Percentiles rank a stretch among this genome's conserved stretches.
phyloP scores from a whole-genome alignment of 2,329 filamentous ascomycete genomes.

The Botrytis hyacinthi region DNA sequence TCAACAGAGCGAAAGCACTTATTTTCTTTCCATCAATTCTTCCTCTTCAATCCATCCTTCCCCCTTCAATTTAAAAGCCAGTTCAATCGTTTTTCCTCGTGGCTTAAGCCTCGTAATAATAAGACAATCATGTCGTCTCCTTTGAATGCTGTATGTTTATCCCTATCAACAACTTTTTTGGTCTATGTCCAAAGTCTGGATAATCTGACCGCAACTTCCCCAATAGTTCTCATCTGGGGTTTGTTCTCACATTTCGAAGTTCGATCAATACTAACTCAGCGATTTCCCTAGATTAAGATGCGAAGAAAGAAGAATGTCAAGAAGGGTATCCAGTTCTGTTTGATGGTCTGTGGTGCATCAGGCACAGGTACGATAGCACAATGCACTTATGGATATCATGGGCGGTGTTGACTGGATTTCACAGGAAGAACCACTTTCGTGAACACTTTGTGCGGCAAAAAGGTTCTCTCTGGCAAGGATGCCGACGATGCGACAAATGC shows the following conservation, averaged over 20 bases:
- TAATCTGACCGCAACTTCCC: constrained; percentile 34
- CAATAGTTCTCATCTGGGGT: constrained; percentile 34
- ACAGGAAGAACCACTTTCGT: constrained; percentile 96
- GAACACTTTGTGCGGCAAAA: constrained; percentile 97
- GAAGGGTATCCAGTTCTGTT: constrained; percentile 92
- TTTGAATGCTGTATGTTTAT: constrained; percentile 50
- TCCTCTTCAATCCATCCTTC: background rate
- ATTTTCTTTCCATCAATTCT: constrained; percentile 15
- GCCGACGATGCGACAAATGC: constrained; percentile 85
- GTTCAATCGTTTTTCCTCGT: constrained; percentile 9
- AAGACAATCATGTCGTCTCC: constrained; percentile 49
- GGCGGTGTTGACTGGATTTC: constrained; percentile 27
- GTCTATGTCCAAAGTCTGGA: constrained; percentile 33
- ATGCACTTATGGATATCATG: background rate
- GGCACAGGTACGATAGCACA: constrained; percentile 73
- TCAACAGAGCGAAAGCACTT: constrained; percentile 5
- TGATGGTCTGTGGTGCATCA: constrained; percentile 99
- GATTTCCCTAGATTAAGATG: constrained; percentile 74
- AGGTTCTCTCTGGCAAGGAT: constrained; percentile 87
- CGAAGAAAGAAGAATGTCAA: constrained; percentile 99
- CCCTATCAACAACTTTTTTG: constrained; percentile 21
- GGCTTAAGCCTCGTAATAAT: constrained; percentile 19
- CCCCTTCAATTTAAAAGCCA: background rate
- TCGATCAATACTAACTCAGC: constrained; percentile 31
- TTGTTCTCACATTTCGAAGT: constrained; percentile 30